phyloP scores from a whole-genome alignment of 495 filamentous ascomycete genomes.

The Lasiosphaeris hirsuta region DNA sequence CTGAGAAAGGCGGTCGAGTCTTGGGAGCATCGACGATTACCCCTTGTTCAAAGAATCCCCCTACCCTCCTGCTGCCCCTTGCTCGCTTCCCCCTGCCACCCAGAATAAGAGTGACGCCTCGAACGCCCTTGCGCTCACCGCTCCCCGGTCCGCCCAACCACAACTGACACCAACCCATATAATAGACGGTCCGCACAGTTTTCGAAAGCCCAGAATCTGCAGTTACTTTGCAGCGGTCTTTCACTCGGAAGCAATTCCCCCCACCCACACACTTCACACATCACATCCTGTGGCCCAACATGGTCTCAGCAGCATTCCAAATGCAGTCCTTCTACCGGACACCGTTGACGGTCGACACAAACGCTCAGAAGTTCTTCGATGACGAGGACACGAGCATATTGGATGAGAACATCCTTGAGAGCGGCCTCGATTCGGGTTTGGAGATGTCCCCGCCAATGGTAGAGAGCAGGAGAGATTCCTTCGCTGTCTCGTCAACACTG shows the following conservation, averaged over 20 bases:
- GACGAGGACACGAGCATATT: conserved; percentile 80
- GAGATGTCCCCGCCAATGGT: conserved; percentile 66
- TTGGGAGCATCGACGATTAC: neutral
- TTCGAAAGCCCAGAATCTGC: conserved; percentile 9
- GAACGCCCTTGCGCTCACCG: conserved; percentile 29
- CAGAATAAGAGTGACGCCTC: conserved; percentile 29
- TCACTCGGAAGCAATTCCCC: conserved; percentile 9
- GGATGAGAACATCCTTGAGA: conserved; percentile 78
- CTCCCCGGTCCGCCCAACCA: conserved; percentile 23
- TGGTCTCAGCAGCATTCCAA: conserved; percentile 49
- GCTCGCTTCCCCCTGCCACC: conserved; percentile 18
- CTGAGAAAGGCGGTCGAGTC: neutral
- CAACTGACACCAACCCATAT: conserved; percentile 37
- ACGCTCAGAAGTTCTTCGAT: conserved; percentile 61
- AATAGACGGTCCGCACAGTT: conserved; percentile 28
- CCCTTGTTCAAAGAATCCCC: conserved; percentile 8
- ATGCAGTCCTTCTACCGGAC: conserved; percentile 63
- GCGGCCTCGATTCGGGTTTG: conserved; percentile 59
- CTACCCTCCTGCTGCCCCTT: conserved; percentile 9
- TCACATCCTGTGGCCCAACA: conserved; percentile 34
- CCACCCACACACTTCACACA: conserved; percentile 10
- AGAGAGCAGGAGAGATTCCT: conserved; percentile 66
- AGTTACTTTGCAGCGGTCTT: conserved; percentile 11
- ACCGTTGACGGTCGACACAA: conserved; percentile 58
- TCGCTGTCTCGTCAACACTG: conserved; percentile 62